phyloP scores from a whole-genome alignment of 768 basidiomycete species.

The Kwoniella bestiolae region DNA sequence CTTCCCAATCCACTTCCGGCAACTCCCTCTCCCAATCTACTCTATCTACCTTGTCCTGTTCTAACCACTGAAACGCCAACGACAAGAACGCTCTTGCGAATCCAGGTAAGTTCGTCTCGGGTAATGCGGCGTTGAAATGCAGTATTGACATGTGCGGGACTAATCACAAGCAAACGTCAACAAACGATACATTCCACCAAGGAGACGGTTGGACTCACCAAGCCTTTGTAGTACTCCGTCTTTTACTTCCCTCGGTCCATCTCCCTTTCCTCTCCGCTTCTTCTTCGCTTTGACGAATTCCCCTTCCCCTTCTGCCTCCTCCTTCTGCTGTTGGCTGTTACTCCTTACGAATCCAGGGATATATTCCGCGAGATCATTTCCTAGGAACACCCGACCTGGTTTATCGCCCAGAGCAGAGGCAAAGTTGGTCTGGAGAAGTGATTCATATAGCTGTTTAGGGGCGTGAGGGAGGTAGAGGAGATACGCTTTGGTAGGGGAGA shows the following conservation, averaged over 20 bases:
- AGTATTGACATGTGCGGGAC: conserved; percentile 35
- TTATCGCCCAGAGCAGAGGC: conserved; percentile 11
- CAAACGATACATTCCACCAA: too few species aligned
- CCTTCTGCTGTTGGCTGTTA: background rate
- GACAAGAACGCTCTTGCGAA: conserved; percentile 50
- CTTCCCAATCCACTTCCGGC: conserved; percentile 42
- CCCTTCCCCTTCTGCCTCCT: conserved; percentile 6
- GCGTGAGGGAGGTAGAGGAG: conserved; percentile 51
- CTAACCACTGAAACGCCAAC: conserved; percentile 40
- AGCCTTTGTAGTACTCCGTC: conserved; percentile 43
- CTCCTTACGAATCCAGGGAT: conserved; percentile 27
- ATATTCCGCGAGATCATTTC: conserved; percentile 48
- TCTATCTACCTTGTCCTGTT: conserved; percentile 1
- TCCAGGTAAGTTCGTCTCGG: conserved; percentile 47
- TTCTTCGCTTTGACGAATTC: conserved; percentile 46
- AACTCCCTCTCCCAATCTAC: conserved; percentile 43
- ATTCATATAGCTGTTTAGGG: conserved; percentile 42
- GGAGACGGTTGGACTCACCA: conserved; percentile 26
- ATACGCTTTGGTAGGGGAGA: conserved; percentile 26
- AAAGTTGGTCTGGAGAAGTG: conserved; percentile 35
- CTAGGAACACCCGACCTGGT: conserved; percentile 35
- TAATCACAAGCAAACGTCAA: conserved; percentile 15
- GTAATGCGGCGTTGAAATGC: conserved; percentile 25
- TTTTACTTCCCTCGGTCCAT: conserved; percentile 2
- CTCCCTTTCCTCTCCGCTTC: conserved; percentile 39